phyloP scores from a whole-genome alignment of 2,329 filamentous ascomycete species.

The Cladophialophora yegresii region DNA sequence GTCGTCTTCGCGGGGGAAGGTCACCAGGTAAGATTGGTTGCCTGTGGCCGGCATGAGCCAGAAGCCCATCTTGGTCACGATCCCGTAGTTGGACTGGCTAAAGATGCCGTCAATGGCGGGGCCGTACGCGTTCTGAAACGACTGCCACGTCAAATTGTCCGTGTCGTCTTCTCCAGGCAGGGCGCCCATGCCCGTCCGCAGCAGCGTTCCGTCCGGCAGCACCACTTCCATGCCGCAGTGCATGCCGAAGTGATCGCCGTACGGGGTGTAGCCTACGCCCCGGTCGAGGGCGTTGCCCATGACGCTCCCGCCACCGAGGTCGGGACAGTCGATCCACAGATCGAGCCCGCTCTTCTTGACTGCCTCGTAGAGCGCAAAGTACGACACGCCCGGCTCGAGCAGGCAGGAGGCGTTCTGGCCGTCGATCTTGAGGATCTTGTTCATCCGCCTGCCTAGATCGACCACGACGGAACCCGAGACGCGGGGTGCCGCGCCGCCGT shows the following conservation, averaged over 20 bases:
- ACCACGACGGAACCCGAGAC: slow-evolving; percentile 48
- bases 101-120: slow-evolving; percentile 44
- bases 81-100: slow-evolving; percentile 39
- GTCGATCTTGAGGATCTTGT: slow-evolving; percentile 44
- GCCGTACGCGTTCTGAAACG: slow-evolving; percentile 39
- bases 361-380: slow-evolving; percentile 44
- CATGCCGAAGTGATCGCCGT: slow-evolving; percentile 50
- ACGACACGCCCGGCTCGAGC: slow-evolving; percentile 49
- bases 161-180: slow-evolving; percentile 33
- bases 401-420: slow-evolving; percentile 45
- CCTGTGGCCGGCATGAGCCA: slow-evolving; percentile 56
- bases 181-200: slow-evolving; percentile 49
- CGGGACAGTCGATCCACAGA: slow-evolving; percentile 50
- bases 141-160: slow-evolving; percentile 42
- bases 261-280: slow-evolving; percentile 44
- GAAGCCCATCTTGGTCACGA: slow-evolving; percentile 56
- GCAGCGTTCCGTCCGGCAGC: slow-evolving; percentile 44
- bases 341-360: slow-evolving; percentile 43
- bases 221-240: slow-evolving; percentile 51
- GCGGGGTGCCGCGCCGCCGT: slow-evolving; percentile 49
- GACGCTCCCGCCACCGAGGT: slow-evolving; percentile 42
- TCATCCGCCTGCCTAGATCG: slow-evolving; percentile 49
- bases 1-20: slow-evolving; percentile 52
- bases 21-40: slow-evolving; percentile 50
- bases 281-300: slow-evolving; percentile 43